phyloP scores from a whole-genome alignment of 2,329 filamentous ascomycete genomes.

The Colletotrichum lindemuthianum region DNA sequence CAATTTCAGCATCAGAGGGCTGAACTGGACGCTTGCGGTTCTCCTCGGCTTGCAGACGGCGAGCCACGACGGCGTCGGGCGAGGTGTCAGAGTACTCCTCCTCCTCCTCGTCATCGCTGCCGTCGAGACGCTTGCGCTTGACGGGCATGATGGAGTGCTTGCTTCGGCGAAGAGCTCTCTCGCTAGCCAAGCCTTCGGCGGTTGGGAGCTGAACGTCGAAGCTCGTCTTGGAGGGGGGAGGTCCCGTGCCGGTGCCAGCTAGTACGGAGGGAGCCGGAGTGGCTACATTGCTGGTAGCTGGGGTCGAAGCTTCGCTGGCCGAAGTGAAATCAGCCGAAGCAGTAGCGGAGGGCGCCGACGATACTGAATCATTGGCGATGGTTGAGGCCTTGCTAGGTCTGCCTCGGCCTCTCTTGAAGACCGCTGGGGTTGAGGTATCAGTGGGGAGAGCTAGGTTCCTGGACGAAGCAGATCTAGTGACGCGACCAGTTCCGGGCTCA shows the following conservation, averaged over 20 bases:
- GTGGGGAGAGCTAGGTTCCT: slow-evolving; percentile 23
- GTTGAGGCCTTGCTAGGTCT: slow-evolving; percentile 42
- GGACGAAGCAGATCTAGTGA: slow-evolving; percentile 35
- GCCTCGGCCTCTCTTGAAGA: slow-evolving; percentile 42
- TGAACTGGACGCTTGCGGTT: slow-evolving; percentile 33
- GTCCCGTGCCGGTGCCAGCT: slow-evolving; percentile 35
- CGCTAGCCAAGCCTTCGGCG: slow-evolving; percentile 50
- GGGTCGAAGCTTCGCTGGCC: slow-evolving; percentile 54
- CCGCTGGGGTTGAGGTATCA: slow-evolving; percentile 15
- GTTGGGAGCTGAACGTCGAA: slow-evolving; percentile 49
- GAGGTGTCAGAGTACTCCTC: slow-evolving; percentile 41
- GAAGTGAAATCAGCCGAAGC: slow-evolving; percentile 46
- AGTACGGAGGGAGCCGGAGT: slow-evolving; percentile 48
- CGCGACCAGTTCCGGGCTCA: slow-evolving; percentile 1
- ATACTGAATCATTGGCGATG: slow-evolving; percentile 44
- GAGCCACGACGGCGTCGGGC: slow-evolving; percentile 45
- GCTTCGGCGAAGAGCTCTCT: slow-evolving; percentile 58
- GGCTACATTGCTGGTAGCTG: slow-evolving; percentile 53
- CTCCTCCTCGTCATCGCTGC: slow-evolving; percentile 54
- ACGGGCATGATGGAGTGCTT: slow-evolving; percentile 56
- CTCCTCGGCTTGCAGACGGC: slow-evolving; percentile 48
- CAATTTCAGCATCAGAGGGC: slow-evolving; percentile 44
- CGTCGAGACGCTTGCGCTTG: slow-evolving; percentile 55
- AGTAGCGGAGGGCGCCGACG: slow-evolving; percentile 48
- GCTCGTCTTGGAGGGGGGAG: slow-evolving; percentile 39